Conservation (phyloP, 2,329 filamentous ascomycete genomes). For the Akanthomyces lecanii region DNA sequence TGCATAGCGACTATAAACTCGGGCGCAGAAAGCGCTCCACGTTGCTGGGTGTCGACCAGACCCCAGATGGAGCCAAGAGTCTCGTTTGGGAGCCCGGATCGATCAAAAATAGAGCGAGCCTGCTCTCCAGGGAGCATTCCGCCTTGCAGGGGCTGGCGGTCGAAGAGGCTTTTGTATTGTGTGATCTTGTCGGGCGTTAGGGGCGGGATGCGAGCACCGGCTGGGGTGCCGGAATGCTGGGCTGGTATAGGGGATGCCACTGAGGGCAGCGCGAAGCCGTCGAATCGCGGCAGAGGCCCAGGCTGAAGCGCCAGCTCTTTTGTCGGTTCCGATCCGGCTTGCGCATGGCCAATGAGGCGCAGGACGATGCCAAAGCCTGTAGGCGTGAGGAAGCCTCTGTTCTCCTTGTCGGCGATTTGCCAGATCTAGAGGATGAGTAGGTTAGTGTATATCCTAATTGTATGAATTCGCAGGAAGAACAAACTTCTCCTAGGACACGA, state of each 20-base stretch:
- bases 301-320: conserved; percentile 78
- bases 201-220: conserved; percentile 73
- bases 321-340: conserved; percentile 78
- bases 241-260: conserved; percentile 47
- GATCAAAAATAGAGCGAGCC: conserved; percentile 93
- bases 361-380: conserved; percentile 90
- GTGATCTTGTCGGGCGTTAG: conserved; percentile 82
- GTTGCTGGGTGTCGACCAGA: conserved; percentile 87
- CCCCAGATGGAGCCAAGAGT: conserved; percentile 94
- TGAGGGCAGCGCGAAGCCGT: conserved; percentile 56
- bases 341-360: conserved; percentile 91
- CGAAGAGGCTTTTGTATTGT: conserved; percentile 86
- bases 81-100: conserved; percentile 84
- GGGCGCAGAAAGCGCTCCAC: conserved; percentile 77
- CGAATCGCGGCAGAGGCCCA: conserved; percentile 88
- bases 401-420: conserved; percentile 97
- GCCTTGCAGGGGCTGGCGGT: conserved; percentile 76
- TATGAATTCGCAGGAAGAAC: conserved; percentile 27
- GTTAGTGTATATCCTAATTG: not conserved
- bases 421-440: conserved; percentile 65
- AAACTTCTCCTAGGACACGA: conserved; percentile 79
- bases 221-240: conserved; percentile 59
- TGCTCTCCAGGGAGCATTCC: conserved; percentile 73
- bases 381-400: conserved; percentile 87
- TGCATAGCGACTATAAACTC: conserved; percentile 99